phyloP scores from a whole-genome alignment of 2,329 filamentous ascomycete genomes.

The Trichoderma lentiforme region DNA sequence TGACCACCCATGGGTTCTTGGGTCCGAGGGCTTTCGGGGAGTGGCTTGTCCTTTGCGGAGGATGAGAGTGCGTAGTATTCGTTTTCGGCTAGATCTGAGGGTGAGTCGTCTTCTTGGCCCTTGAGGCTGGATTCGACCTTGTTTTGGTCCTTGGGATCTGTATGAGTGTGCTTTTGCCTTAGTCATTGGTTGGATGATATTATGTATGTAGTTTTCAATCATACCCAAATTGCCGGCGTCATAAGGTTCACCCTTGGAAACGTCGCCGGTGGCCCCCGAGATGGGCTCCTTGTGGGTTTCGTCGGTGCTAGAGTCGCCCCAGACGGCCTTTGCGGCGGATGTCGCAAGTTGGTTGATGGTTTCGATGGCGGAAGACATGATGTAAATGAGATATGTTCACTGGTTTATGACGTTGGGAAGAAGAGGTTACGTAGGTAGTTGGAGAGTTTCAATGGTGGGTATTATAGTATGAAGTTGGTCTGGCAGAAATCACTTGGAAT shows the following conservation, averaged over 20 bases:
- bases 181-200: background rate
- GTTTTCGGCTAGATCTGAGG: background rate
- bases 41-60: background rate
- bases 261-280: constrained; percentile 66
- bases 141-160: constrained; percentile 12
- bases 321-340: constrained; percentile 42
- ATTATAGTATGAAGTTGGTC: background rate
- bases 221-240: constrained; percentile 72
- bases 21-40: constrained; percentile 4
- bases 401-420: background rate
- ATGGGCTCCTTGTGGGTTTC: constrained; percentile 59
- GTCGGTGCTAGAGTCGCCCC: constrained; percentile 38
- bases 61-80: background rate
- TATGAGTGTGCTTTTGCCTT: no score
- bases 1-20: background rate
- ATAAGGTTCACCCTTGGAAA: constrained; percentile 67
- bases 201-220: background rate
- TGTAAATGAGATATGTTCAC: background rate
- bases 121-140: constrained; percentile 15
- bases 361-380: constrained; percentile 52
- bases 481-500: background rate
- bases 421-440: no score
- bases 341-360: constrained; percentile 55
- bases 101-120: background rate
- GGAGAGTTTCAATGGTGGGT: no score